phyloP scores from a whole-genome alignment of 495 filamentous ascomycete species.

The Podospora pseudocomata region DNA sequence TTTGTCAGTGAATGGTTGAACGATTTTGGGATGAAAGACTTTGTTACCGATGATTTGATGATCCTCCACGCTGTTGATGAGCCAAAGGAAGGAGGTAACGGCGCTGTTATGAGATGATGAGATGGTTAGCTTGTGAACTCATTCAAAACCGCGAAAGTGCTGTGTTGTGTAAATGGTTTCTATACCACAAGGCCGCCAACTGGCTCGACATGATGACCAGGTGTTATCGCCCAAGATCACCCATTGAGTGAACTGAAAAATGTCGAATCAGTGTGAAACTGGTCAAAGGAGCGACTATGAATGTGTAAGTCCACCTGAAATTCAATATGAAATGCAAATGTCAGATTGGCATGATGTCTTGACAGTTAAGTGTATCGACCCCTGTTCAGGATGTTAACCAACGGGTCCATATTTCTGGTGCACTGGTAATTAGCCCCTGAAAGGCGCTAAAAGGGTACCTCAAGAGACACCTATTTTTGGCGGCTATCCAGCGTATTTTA shows the following conservation, averaged over 20 bases:
- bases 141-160: neutral
- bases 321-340: neutral
- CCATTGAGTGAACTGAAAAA: neutral
- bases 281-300: neutral
- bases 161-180: conserved; percentile 8
- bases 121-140: neutral
- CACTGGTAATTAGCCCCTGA: neutral
- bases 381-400: neutral
- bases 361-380: neutral
- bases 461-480: neutral
- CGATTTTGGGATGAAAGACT: neutral
- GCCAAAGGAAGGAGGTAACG: conserved; percentile 44
- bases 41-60: conserved; percentile 44
- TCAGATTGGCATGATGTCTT: neutral
- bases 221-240: neutral
- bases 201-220: conserved; percentile 29
- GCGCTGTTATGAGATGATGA: conserved; percentile 27
- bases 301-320: neutral
- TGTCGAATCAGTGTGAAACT: neutral
- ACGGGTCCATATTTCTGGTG: neutral
- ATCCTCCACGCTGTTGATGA: conserved; percentile 40
- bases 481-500: neutral
- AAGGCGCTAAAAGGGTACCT: neutral
- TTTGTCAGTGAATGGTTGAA: neutral
- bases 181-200: conserved; percentile 40